Percentiles rank a stretch among this genome's conserved stretches.
These are phyloP conservation scores for Pichia cephalocereana DNA, from an alignment of 805 yeast species.

Conservation along the genomic window DNA sequence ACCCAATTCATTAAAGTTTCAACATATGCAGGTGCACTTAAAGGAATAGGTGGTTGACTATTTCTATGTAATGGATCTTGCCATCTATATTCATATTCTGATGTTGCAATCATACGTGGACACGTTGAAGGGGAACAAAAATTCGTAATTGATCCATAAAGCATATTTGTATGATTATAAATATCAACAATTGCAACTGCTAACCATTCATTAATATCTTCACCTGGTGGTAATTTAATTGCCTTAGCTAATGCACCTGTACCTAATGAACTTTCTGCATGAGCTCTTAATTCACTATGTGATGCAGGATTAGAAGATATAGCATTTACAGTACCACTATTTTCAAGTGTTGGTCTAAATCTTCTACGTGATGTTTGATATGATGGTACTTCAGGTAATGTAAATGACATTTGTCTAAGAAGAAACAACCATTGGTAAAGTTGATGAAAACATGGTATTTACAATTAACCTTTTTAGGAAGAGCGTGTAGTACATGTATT, in stretches of 20 bases:
- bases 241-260: slow-evolving; percentile 88
- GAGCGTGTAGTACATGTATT: no score
- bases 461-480: neutral
- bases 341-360: neutral
- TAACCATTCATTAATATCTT: slow-evolving; percentile 86
- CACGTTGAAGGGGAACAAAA: slow-evolving; percentile 93
- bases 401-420: neutral
- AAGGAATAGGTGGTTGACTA: slow-evolving; percentile 65
- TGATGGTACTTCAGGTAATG: neutral
- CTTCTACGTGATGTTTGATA: neutral
- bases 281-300: slow-evolving; percentile 71
- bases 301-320: neutral
- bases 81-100: slow-evolving; percentile 95
- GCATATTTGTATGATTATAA: slow-evolving; percentile 92
- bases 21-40: slow-evolving; percentile 92
- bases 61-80: slow-evolving; percentile 58
- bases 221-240: slow-evolving; percentile 88
- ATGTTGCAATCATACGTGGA: slow-evolving; percentile 96
- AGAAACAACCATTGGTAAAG: no score
- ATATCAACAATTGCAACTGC: slow-evolving; percentile 98
- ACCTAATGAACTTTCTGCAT: slow-evolving; percentile 93
- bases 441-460: neutral
- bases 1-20: slow-evolving; percentile 94
- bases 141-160: slow-evolving; percentile 91
- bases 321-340: neutral